phyloP scores from a whole-genome alignment of 768 basidiomycete genomes.

The Suillus hirtellus region DNA sequence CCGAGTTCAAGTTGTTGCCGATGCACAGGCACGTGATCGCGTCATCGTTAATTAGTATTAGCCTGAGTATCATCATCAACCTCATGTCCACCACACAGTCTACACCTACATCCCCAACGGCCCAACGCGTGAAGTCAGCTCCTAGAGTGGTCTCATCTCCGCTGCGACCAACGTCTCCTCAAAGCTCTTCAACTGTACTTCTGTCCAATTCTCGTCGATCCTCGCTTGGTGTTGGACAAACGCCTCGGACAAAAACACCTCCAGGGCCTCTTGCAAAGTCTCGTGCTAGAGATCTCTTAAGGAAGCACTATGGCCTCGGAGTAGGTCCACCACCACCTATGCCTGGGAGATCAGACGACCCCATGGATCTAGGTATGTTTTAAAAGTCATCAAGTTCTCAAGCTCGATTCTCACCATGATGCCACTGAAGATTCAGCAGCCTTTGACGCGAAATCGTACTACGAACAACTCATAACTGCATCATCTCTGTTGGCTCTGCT shows the following conservation, averaged over 20 bases:
- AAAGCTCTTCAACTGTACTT: slow-evolving; percentile 18
- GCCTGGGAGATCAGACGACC: slow-evolving; percentile 60
- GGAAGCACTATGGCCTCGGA: slow-evolving; percentile 87
- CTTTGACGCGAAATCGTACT: slow-evolving; percentile 83
- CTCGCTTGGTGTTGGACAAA: slow-evolving; percentile 20
- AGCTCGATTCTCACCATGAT: slow-evolving; percentile 3
- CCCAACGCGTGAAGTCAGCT: slow-evolving; percentile 26
- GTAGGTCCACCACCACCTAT: slow-evolving; percentile 68
- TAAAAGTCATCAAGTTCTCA: background rate
- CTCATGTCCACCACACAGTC: slow-evolving; percentile 6
- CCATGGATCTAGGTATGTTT: slow-evolving; percentile 75
- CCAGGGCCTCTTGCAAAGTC: slow-evolving; percentile 42
- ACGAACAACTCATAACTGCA: slow-evolving; percentile 83
- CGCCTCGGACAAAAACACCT: slow-evolving; percentile 26
- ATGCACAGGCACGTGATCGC: slow-evolving; percentile 30
- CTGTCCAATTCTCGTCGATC: slow-evolving; percentile 18
- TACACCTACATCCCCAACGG: slow-evolving; percentile 16
- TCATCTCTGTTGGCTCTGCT: slow-evolving; percentile 72
- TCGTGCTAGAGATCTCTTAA: slow-evolving; percentile 71
- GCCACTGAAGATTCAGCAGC: slow-evolving; percentile 63
- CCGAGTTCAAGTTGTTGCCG: background rate
- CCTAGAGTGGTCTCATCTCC: slow-evolving; percentile 45
- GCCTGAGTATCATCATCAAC: background rate
- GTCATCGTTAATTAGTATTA: background rate
- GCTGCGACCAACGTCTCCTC: slow-evolving; percentile 43